Conservation (phyloP, 179 eudicot species). For the Pouteria campechiana region DNA sequence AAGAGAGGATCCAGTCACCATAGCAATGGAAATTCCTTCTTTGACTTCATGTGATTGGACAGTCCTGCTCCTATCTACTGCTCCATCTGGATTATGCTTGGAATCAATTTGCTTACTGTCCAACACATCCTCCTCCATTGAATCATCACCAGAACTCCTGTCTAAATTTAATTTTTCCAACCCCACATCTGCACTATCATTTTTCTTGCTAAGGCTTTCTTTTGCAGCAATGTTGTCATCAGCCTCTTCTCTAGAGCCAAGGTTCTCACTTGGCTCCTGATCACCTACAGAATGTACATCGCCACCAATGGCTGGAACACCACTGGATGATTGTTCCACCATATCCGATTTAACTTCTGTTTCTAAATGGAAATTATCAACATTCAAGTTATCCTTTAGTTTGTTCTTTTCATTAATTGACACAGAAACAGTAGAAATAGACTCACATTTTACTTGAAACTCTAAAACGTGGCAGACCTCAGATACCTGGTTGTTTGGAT, state of each 20-base stretch:
- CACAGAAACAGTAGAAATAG: conserved; percentile 75
- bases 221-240: conserved; percentile 25
- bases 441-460: conserved; percentile 81
- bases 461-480: too few relatives aligned
- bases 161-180: conserved; percentile 74
- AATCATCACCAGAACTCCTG: conserved; percentile 83
- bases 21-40: conserved; percentile 32
- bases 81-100: conserved; percentile 25
- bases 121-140: conserved; percentile 69
- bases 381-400: conserved; percentile 75
- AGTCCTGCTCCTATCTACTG: conserved; percentile 27
- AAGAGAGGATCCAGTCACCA: too few relatives aligned
- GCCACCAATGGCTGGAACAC: conserved; percentile 47
- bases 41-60: conserved; percentile 18
- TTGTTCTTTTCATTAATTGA: conserved; percentile 73
- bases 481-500: conserved; percentile 77
- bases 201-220: conserved; percentile 44
- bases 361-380: conserved; percentile 94
- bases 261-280: conserved; percentile 45
- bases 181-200: conserved; percentile 47
- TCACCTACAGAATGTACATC: conserved; percentile 58
- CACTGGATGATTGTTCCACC: conserved; percentile 65
- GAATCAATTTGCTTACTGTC: conserved; percentile 66
- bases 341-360: conserved; percentile 76
- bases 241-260: conserved; percentile 39